These are phyloP conservation scores for Moniliella sp. DNA, from an alignment of 1,284 basidiomycete species.

Conservation along the genomic window DNA sequence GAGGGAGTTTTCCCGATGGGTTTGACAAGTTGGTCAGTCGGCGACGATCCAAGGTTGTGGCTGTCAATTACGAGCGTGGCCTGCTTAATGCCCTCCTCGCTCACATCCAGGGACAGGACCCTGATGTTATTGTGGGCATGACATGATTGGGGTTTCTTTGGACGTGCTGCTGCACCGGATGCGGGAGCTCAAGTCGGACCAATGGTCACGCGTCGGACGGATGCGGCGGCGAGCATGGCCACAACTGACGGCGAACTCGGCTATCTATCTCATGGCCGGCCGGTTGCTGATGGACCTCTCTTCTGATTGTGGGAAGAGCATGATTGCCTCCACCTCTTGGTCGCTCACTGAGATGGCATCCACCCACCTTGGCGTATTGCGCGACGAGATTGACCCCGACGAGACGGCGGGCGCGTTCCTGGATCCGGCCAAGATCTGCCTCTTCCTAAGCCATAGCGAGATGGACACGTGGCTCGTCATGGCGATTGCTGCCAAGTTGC, in stretches of 20 bases:
- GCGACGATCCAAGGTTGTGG: constrained; percentile 47
- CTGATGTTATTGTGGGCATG: constrained; percentile 88
- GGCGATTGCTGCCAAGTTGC: constrained; percentile 75
- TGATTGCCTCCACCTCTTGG: constrained; percentile 63
- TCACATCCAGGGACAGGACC: constrained; percentile 64
- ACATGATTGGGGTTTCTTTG: constrained; percentile 72
- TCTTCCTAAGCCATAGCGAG: constrained; percentile 75
- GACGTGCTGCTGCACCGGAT: constrained; percentile 79
- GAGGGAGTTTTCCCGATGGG: constrained; percentile 60
- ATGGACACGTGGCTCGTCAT: constrained; percentile 85
- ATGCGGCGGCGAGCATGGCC: constrained; percentile 68
- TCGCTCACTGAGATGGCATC: constrained; percentile 66
- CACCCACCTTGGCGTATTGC: constrained; percentile 55
- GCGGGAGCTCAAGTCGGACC: constrained; percentile 49
- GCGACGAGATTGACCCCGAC: constrained; percentile 58
- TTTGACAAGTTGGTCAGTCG: constrained; percentile 44
- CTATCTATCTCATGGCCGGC: constrained; percentile 48
- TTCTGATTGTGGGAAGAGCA: constrained; percentile 60
- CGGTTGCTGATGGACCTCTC: constrained; percentile 75
- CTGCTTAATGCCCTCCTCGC: constrained; percentile 62
- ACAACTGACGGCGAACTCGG: constrained; percentile 38
- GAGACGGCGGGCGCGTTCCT: constrained; percentile 49
- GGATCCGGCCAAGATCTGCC: not conserved
- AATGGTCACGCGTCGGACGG: constrained; percentile 84
- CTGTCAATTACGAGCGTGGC: constrained; percentile 53